phyloP scores from a whole-genome alignment of 2,329 filamentous ascomycete genomes.

The Trichoderma asperellum region DNA sequence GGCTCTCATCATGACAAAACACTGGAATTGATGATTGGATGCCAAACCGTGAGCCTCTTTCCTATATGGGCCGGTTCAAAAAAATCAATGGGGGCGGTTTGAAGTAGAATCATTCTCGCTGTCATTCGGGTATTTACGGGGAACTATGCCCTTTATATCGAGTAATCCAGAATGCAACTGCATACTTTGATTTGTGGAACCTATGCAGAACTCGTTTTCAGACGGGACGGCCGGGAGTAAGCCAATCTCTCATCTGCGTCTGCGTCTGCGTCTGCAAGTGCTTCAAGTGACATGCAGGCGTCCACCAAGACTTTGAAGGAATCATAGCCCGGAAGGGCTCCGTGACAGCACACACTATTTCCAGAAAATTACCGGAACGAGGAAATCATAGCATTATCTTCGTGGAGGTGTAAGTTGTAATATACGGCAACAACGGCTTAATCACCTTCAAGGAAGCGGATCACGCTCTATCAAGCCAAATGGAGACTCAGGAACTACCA shows the following conservation, averaged over 20 bases:
- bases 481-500: neutral
- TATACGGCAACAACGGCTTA: neutral
- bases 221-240: neutral
- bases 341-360: neutral
- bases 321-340: neutral
- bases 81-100: neutral
- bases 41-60: neutral
- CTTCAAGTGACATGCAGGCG: neutral
- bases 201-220: neutral
- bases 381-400: neutral
- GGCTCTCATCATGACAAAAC: neutral
- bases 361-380: neutral
- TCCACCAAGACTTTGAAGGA: neutral
- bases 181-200: neutral
- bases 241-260: neutral
- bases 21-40: neutral
- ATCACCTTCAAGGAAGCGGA: neutral
- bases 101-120: neutral
- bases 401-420: neutral
- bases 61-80: neutral
- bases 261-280: neutral
- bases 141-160: neutral
- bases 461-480: neutral
- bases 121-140: neutral
- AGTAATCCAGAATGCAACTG: neutral